Base-by-base conservation (phyloP, 257 asterid genomes). In the Rhazya stricta region DNA sequence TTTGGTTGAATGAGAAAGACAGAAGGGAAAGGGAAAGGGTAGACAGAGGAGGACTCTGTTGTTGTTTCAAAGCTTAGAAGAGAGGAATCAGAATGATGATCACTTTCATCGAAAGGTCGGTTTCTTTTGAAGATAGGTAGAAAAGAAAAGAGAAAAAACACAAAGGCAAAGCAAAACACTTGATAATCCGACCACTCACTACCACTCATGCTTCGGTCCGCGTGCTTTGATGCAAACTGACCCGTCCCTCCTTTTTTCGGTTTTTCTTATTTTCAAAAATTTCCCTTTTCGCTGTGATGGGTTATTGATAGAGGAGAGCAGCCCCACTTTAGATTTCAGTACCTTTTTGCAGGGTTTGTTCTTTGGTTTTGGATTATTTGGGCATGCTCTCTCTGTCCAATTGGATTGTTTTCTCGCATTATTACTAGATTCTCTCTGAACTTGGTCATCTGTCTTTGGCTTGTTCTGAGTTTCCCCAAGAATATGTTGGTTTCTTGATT, bases 271-370 rank as follows among this genome's bases (percentile, higher is more conserved):
- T 75, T 53, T 78, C 72, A 39, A 43, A 71, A 37, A 53, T 67
- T 83, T 60, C 69, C 69, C 78, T 82, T 84, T 85, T 80, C n/a
- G 81, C 78, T 78, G 79, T 83, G 85, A 83, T 83, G 89, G 81
- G 88, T 78, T 81, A 88, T 72, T 85, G 88, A 78, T 85, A 77
- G 83, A 75, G 83, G 72, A 67, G 79, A 77, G 82, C 79, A 89
- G 91, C 90, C 97, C 98, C 97, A 89, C 97, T 78, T n/a, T 82
- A 85, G 95, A 90, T 93, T 82, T 65, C 88, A 82, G 91, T 50
- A 70, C 75, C 92, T 85, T 88, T 88, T 90, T 81, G 91, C 91
- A 88, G 92, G 85, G 83, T 83, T 88, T 87, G 87, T 87, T 87
- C 88, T 77, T 76, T 87, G 89, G 86, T 83, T 85, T 88, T 90